Conservation (phyloP, 345 rosid species). For the Ricinus communis region DNA sequence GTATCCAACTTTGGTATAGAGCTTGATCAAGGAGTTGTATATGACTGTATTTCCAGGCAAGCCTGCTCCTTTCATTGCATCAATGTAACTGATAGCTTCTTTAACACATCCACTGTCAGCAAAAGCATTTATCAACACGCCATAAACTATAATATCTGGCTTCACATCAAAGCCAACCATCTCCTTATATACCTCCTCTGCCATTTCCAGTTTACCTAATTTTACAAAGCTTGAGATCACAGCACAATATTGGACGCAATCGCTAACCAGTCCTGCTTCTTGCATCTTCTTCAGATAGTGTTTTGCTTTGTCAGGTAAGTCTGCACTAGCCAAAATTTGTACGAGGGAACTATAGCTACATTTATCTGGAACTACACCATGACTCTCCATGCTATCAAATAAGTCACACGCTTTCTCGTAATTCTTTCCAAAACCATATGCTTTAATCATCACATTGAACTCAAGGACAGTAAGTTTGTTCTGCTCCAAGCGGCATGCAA, state of each 20-base stretch:
- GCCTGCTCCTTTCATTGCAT: constrained; percentile 61
- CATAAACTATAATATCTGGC: constrained; percentile 69
- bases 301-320: constrained; percentile 57
- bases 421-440: constrained; percentile 62
- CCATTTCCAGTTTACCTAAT: constrained; percentile 60
- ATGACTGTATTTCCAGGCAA: constrained; percentile 56
- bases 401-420: constrained; percentile 64
- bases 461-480: constrained; percentile 58
- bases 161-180: constrained; percentile 57
- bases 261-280: constrained; percentile 59
- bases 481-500: constrained; percentile 54
- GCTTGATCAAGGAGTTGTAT: constrained; percentile 76
- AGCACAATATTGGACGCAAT: constrained; percentile 74
- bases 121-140: constrained; percentile 78
- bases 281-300: constrained; percentile 62
- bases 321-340: constrained; percentile 63
- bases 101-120: constrained; percentile 72
- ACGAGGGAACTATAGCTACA: constrained; percentile 69
- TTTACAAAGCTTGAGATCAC: constrained; percentile 78
- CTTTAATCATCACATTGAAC: constrained; percentile 88
- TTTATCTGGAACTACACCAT: constrained; percentile 62
- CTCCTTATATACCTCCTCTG: constrained; percentile 60
- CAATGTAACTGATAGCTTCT: constrained; percentile 54
- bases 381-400: constrained; percentile 69
- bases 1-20: constrained; percentile 75